Evolutionary conservation across 305 asterid genomes (phyloP), one percentile per base, ranked within the genome.

Genomic region (Rubia balearica): DNA sequence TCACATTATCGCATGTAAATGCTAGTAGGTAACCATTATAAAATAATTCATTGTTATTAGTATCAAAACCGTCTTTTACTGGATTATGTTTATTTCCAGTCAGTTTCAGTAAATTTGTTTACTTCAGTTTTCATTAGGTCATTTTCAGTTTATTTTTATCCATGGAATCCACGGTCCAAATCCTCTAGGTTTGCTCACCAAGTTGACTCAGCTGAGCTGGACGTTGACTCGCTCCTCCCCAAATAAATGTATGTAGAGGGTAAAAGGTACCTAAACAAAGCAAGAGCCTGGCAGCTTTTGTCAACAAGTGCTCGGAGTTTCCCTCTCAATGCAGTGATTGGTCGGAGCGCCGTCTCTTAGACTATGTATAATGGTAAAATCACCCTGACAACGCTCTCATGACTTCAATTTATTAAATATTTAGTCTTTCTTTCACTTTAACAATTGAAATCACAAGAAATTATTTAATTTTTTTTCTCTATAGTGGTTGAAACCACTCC

Each of bases 271-370:
- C 89, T 0, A 93, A 88, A 77, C 91, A 93, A 75, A 81, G 71
- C 62, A 89, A 88, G 87, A 87, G 98, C 78, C 84, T 93, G 87
- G 97, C 96, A 21, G 77, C 91, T 41, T 91, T 36, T 91, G 95
- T 81, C 79, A 83, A 69, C 96, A 93, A 80, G 82, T 93, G 75
- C 73, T 93, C 72, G 98, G 90, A 43, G 84, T 91, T 70, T 77
- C 83, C 0, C 91, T 93, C 73, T 88, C 96, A 93, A 80, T 93
- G 98, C 80, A 91, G 98, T 78, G 97, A 93, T 77, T 93, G 98
- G 98, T 93, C 96, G 9, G 85, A 78, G 38, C 96, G 96, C 30
- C 97, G 27, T 1, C 27, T 24, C 27, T 24, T 24, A 24, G 1
- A 24, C 27, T 1, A 24, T 24, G 27, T 24, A 24, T 24, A 24